phyloP scores from a whole-genome alignment of 2,329 filamentous ascomycete species.

The Didymella segeticola region DNA sequence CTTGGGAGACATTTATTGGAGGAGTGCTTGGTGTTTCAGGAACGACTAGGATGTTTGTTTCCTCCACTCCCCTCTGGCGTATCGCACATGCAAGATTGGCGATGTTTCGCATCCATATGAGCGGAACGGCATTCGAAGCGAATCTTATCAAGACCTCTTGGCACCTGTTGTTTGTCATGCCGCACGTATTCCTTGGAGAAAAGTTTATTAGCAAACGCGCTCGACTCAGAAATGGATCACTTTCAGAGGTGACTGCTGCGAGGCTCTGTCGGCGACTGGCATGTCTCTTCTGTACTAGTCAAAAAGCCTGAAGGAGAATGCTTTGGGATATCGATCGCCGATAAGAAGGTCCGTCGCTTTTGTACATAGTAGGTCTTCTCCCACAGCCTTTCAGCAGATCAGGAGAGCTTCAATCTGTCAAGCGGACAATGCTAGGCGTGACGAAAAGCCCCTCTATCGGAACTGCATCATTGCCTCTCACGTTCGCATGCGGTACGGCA shows the following conservation, averaged over 20 bases:
- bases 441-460: too few species aligned
- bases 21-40: background rate
- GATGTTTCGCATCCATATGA: background rate
- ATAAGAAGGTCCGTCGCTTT: background rate
- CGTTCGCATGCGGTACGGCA: background rate
- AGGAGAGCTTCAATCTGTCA: background rate
- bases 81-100: too few species aligned
- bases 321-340: background rate
- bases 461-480: background rate
- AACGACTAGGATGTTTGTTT: background rate
- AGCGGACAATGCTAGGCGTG: too few species aligned
- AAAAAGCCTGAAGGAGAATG: background rate
- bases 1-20: background rate
- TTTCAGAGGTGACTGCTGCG: background rate
- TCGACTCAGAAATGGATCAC: too few species aligned
- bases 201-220: too few species aligned
- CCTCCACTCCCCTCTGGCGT: background rate
- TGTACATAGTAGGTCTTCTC: background rate
- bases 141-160: too few species aligned
- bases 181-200: too few species aligned
- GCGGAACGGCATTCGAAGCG: too few species aligned
- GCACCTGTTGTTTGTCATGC: too few species aligned
- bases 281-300: background rate
- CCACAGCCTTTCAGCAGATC: background rate
- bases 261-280: background rate